Base-by-base conservation (phyloP, 805 yeast genomes). In the Ogataea glucozyma region DNA sequence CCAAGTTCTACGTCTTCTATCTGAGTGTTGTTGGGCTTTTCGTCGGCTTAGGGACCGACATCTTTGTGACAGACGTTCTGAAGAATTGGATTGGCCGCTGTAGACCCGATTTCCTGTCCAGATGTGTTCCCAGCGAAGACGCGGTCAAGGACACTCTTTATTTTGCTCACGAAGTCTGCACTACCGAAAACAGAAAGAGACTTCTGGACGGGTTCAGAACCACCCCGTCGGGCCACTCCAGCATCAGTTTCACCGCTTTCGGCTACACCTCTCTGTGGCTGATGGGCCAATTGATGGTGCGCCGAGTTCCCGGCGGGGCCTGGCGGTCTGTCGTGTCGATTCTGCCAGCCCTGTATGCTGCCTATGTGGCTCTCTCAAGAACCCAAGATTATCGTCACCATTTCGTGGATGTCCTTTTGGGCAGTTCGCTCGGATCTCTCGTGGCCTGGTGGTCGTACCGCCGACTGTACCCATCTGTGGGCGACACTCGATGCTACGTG, bases 381-480 rank as follows among this genome's bases (percentile, higher is more conserved):
- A 87, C 96, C 1, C 84, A 85, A 56, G 99, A 91, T 65, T 90
- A 90, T 65, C 75, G 97, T 61, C 99, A 91, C 59, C 98, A 91
- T 65, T 88, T 87, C 58, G 70, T 86, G 13, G 99, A 91, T 63
- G 84, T 93, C 1, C 53, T 85, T 1, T 57, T 83, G 12, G 99
- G 99, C 3, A 70, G 85, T 21, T 13, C 70, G 1, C 58, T 91
- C 3, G 99, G 99, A 1, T 49, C 66, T 4, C 45, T 68, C 2
- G 64, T 83, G 24, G 91, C 90, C 0, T 67, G 65, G 62, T 72
- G 78, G 73, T 66, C 77, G 19, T 83, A 82, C 52, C 61, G 72
- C 51, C 65, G 83, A 26, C 62, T 73, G 31, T 82, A 74, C 63
- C 85, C 85, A 1, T 17, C 52, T 3, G 42, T 75, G 18, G 43